Percentiles rank a stretch among this genome's conserved stretches.
Conservation (phyloP, 2,329 filamentous ascomycete genomes). For the Cladosporium phlei region DNA sequence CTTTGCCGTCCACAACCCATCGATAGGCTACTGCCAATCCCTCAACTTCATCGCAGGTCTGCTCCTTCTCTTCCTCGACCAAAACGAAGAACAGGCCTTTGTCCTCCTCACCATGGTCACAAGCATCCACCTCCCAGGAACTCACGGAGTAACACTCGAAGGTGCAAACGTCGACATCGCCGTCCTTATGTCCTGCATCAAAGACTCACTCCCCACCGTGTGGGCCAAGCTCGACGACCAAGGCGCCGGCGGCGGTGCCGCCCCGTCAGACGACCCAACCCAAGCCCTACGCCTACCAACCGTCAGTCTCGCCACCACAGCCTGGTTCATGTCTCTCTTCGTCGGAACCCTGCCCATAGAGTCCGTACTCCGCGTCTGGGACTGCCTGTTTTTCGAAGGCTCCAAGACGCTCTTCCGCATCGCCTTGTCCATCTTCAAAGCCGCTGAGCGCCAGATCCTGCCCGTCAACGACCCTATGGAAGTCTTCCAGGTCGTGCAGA, state of each 20-base stretch:
- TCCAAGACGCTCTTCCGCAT: conserved; percentile 91
- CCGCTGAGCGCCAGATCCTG: conserved; percentile 75
- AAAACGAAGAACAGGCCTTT: conserved; percentile 85
- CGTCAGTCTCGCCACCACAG: conserved; percentile 86
- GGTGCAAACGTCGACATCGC: conserved; percentile 91
- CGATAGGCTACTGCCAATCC: conserved; percentile 91
- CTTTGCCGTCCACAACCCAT: conserved; percentile 85
- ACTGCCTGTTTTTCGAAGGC: conserved; percentile 92
- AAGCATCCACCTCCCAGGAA: conserved; percentile 79
- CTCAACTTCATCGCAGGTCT: conserved; percentile 92
- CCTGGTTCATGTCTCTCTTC: conserved; percentile 98
- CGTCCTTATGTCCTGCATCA: conserved; percentile 82
- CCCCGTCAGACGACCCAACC: conserved; percentile 38
- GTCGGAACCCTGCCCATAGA: conserved; percentile 90
- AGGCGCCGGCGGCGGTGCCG: conserved; percentile 42
- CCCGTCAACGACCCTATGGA: conserved; percentile 83
- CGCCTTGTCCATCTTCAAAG: conserved; percentile 84
- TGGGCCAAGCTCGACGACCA: conserved; percentile 86
- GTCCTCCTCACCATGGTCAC: conserved; percentile 93
- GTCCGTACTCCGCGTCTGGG: conserved; percentile 87
- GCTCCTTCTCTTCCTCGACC: conserved; percentile 73
- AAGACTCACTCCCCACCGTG: conserved; percentile 73
- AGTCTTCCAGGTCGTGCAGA: conserved; percentile 90
- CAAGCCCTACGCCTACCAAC: conserved; percentile 63
- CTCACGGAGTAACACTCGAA: conserved; percentile 84